These are phyloP conservation scores for Pseudozyma tsukubaensis DNA, from an alignment of 1,284 basidiomycete species.

Conservation along the genomic window DNA sequence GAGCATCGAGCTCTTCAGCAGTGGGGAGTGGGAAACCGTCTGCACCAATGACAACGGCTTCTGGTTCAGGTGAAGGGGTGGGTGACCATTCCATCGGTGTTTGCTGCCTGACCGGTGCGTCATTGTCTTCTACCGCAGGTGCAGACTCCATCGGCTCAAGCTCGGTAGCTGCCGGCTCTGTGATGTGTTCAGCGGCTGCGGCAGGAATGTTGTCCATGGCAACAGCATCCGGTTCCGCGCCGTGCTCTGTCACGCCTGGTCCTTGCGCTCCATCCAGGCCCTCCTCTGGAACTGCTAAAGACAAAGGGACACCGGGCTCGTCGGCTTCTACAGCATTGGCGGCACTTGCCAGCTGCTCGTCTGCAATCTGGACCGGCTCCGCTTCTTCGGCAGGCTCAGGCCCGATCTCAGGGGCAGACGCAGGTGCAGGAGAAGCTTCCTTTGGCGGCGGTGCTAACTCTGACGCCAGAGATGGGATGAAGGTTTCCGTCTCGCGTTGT, in stretches of 20 bases:
- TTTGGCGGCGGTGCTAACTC: not conserved
- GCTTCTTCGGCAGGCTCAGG: not conserved
- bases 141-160: slow-evolving; percentile 7
- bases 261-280: slow-evolving; percentile 18
- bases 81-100: slow-evolving; percentile 59
- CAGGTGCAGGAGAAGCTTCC: not conserved
- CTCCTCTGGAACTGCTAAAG: slow-evolving; percentile 20
- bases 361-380: not conserved
- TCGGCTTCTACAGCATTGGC: slow-evolving; percentile 2
- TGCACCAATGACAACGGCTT: slow-evolving; percentile 67
- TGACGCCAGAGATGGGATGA: not conserved
- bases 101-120: slow-evolving; percentile 14
- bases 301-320: slow-evolving; percentile 23
- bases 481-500: not conserved
- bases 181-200: slow-evolving; percentile 26
- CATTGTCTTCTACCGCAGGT: not conserved
- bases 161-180: not conserved
- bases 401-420: not conserved
- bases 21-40: slow-evolving; percentile 77
- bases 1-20: slow-evolving; percentile 77
- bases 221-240: slow-evolving; percentile 19
- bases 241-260: slow-evolving; percentile 12
- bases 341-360: not conserved
- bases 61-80: slow-evolving; percentile 53
- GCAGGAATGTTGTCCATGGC: slow-evolving; percentile 47